These are phyloP conservation scores for Umbilicus rupestris DNA, from an alignment of 164 flowering plant species.

Conservation along the genomic window DNA sequence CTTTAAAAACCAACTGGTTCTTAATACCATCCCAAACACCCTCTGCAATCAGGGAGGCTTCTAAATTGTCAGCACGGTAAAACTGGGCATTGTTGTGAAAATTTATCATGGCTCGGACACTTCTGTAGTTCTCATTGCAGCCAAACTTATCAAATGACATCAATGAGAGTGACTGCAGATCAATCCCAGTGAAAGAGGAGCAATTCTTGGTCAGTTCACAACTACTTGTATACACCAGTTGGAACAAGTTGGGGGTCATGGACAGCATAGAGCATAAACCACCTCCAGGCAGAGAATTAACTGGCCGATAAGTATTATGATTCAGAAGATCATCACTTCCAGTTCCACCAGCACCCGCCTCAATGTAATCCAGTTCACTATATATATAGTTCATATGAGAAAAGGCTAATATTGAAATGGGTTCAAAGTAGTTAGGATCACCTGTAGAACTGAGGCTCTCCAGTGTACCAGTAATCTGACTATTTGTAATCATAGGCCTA, in stretches of 20 bases:
- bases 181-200: slow-evolving; percentile 10
- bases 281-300: neutral
- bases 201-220: slow-evolving; percentile 27
- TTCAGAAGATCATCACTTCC: slow-evolving; percentile 2
- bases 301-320: neutral
- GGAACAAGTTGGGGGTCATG: slow-evolving; percentile 6
- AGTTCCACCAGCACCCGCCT: too few relatives aligned
- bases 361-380: neutral
- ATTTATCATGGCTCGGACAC: neutral
- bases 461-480: slow-evolving; percentile 35
- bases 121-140: neutral
- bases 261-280: slow-evolving; percentile 5
- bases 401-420: slow-evolving; percentile 26
- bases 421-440: slow-evolving; percentile 21
- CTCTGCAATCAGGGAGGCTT: slow-evolving; percentile 39
- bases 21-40: slow-evolving; percentile 46
- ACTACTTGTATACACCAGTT: slow-evolving; percentile 22
- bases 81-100: neutral
- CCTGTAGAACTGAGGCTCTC: slow-evolving; percentile 22
- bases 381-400: slow-evolving; percentile 23
- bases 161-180: neutral
- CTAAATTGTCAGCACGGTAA: slow-evolving; percentile 19
- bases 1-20: slow-evolving; percentile 26
- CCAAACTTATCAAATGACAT: neutral
- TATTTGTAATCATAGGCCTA: slow-evolving; percentile 22